Conservation (phyloP, 2,329 filamentous ascomycete genomes). For the Huntiella abstrusa region DNA sequence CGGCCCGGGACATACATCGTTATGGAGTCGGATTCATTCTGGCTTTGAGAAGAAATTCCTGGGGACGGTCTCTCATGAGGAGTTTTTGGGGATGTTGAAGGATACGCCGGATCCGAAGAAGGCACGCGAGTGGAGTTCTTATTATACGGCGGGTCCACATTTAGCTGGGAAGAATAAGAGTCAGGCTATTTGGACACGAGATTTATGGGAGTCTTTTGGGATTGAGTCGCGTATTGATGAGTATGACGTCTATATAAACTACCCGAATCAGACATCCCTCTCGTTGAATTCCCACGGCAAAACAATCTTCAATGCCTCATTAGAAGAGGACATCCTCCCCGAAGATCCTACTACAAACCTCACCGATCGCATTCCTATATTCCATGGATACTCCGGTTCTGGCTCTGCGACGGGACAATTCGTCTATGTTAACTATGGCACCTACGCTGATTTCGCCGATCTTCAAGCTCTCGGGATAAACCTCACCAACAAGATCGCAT, state of each 20-base stretch:
- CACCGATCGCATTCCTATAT: constrained; percentile 60
- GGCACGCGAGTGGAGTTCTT: constrained; percentile 53
- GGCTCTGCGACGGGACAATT: constrained; percentile 80
- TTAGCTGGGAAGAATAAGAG: constrained; percentile 61
- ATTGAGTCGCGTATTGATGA: constrained; percentile 43
- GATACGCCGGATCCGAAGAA: constrained; percentile 37
- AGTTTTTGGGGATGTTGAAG: constrained; percentile 37
- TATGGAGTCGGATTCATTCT: not conserved
- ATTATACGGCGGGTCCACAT: constrained; percentile 61
- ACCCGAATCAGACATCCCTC: constrained; percentile 51
- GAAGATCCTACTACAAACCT: constrained; percentile 65
- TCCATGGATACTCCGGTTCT: constrained; percentile 85
- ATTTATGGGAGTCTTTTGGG: constrained; percentile 56
- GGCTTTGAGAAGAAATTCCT: not conserved
- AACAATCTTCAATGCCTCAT: constrained; percentile 52
- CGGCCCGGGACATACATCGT: not conserved
- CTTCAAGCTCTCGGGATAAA: constrained; percentile 55
- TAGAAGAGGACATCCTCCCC: constrained; percentile 69
- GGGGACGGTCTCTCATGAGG: constrained; percentile 20
- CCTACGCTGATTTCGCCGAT: constrained; percentile 69
- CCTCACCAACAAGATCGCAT: constrained; percentile 67
- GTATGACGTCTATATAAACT: constrained; percentile 66
- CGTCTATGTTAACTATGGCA: constrained; percentile 84
- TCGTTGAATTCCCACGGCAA: not conserved
- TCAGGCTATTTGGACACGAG: constrained; percentile 57